Evolutionary conservation across 192 early-diverging fungal genomes (phyloP).

Genomic region (Allomyces macrogynus): DNA sequence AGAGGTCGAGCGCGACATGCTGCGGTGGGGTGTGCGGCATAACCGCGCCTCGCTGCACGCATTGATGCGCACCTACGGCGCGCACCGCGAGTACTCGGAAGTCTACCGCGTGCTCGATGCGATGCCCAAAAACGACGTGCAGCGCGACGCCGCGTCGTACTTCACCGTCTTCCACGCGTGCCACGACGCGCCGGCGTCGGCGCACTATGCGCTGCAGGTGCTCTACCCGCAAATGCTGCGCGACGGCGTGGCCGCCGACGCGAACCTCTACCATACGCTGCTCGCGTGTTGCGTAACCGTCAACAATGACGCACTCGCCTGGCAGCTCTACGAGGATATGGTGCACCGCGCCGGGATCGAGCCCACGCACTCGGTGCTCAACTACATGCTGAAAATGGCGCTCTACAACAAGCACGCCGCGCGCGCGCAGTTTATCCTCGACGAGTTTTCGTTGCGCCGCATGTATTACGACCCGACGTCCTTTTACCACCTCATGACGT

Average conservation of each 20-base stretch:
- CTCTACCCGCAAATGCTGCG: neutral
- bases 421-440: neutral
- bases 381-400: neutral
- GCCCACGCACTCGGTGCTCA: neutral
- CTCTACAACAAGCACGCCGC: neutral
- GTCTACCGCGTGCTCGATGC: neutral
- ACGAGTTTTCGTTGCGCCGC: neutral
- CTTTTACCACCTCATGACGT: neutral
- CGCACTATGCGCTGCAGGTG: neutral
- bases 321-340: neutral
- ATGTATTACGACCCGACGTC: neutral
- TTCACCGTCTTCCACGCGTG: slow-evolving; percentile 1
- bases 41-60: neutral
- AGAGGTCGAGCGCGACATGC: neutral
- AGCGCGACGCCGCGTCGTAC: neutral
- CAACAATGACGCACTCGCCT: neutral
- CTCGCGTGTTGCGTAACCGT: neutral
- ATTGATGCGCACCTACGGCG: neutral
- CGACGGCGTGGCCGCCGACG: neutral
- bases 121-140: neutral
- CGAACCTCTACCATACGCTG: neutral
- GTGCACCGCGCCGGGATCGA: neutral
- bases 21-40: neutral
- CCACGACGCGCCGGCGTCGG: neutral
- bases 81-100: neutral